phyloP scores from a whole-genome alignment of 352 stramenopile genomes.

The Globisporangium cylindrosporum region DNA sequence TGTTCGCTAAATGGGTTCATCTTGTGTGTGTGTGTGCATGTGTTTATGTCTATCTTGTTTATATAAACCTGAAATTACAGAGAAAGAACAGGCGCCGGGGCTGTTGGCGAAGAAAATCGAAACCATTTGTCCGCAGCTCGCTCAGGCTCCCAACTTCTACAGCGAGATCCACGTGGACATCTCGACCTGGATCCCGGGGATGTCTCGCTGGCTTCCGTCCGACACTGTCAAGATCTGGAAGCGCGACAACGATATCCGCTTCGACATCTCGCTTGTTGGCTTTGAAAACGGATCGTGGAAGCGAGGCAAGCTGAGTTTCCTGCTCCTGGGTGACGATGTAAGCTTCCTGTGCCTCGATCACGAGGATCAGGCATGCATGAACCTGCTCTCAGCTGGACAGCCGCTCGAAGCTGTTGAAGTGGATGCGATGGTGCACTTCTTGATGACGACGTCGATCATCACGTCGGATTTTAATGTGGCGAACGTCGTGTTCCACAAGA shows the following conservation, averaged over 20 bases:
- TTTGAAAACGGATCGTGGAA: conserved; percentile 64
- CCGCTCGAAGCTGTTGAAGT: conserved; percentile 34
- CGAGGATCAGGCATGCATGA: conserved; percentile 38
- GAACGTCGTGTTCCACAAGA: conserved; percentile 38
- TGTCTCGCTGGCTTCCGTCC: conserved; percentile 66
- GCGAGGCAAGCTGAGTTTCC: conserved; percentile 61
- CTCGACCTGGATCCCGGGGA: conserved; percentile 66
- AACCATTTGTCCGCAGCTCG: conserved; percentile 39
- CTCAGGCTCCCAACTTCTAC: conserved; percentile 58
- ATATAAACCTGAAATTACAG: conserved; percentile 15
- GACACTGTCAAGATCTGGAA: conserved; percentile 82
- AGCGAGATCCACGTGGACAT: conserved; percentile 65
- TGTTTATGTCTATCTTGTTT: not conserved
- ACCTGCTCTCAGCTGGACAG: conserved; percentile 33
- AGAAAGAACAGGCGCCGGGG: conserved; percentile 57
- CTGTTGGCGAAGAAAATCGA: conserved; percentile 53
- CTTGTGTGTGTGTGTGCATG: not conserved
- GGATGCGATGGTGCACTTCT: conserved; percentile 56
- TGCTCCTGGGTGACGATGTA: conserved; percentile 39
- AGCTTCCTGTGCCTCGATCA: conserved; percentile 63
- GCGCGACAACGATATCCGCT: conserved; percentile 47
- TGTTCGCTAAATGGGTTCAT: not conserved
- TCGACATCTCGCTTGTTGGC: conserved; percentile 64
- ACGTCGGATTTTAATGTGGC: conserved; percentile 49
- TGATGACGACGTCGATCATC: conserved; percentile 56